Conservation (phyloP, 2,329 filamentous ascomycete species). For the Aspergillus fischeri region DNA sequence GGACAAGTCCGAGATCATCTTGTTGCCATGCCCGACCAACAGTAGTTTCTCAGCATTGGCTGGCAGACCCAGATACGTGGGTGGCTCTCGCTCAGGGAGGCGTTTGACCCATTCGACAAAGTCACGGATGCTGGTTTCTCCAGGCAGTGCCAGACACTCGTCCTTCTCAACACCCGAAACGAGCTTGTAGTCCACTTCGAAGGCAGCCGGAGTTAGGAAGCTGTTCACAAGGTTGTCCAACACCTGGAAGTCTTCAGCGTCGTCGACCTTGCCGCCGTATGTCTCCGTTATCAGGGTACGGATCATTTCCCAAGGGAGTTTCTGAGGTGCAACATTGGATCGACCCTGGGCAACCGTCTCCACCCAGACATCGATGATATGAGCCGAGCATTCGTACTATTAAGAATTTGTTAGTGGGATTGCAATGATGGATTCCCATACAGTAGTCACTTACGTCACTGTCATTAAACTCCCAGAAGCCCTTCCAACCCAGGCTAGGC, state of each 20-base stretch:
- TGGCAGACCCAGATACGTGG: conserved; percentile 88
- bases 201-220: conserved; percentile 81
- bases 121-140: conserved; percentile 75
- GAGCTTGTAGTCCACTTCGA: conserved; percentile 87
- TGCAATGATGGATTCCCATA: background rate
- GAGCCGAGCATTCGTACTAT: conserved; percentile 93
- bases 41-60: conserved; percentile 95
- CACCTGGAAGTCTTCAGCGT: conserved; percentile 75
- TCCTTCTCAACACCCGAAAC: conserved; percentile 64
- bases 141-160: conserved; percentile 67
- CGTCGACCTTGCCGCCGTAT: conserved; percentile 96
- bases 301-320: conserved; percentile 96
- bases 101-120: conserved; percentile 89
- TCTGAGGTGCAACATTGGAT: conserved; percentile 87
- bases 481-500: conserved; percentile 92
- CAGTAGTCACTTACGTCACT: conserved; percentile 73
- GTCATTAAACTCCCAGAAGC: conserved; percentile 99
- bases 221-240: conserved; percentile 69
- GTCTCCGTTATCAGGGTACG: conserved; percentile 86
- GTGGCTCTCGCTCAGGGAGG: conserved; percentile 90
- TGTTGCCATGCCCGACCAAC: conserved; percentile 79
- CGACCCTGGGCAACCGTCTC: conserved; percentile 76
- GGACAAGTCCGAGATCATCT: conserved; percentile 77
- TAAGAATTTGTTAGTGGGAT: conserved; percentile 18
- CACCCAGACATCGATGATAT: conserved; percentile 94